A percentile compares a stretch with the other conserved stretches of the same genome.
Conservation (phyloP, 805 yeast genomes). For the Metschnikowia orientalis region DNA sequence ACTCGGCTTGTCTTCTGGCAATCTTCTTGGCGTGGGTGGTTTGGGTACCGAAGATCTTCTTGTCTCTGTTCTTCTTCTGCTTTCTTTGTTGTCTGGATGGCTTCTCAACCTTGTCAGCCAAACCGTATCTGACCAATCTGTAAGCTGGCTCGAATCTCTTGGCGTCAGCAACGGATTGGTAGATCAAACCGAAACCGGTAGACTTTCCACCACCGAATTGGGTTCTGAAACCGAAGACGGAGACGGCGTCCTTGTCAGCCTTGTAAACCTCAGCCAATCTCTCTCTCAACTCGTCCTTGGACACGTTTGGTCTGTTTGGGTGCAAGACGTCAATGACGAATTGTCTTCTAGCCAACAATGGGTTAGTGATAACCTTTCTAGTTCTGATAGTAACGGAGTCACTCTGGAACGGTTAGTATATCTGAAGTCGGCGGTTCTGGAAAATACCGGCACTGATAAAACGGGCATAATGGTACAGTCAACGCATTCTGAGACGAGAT, state of each 20-base stretch:
- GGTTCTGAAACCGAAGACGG: slow-evolving; percentile 99
- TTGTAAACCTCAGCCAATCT: slow-evolving; percentile 84
- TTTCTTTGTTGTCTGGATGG: slow-evolving; percentile 99
- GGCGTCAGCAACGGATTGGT: slow-evolving; percentile 96
- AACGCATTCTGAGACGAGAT: too few relatives aligned
- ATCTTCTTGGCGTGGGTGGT: slow-evolving; percentile 88
- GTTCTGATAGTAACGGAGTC: slow-evolving; percentile 99
- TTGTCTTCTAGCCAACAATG: slow-evolving; percentile 98
- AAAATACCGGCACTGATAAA: too few relatives aligned
- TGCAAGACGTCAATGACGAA: slow-evolving; percentile 98
- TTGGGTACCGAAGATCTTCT: slow-evolving; percentile 98
- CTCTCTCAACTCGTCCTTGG: slow-evolving; percentile 99
- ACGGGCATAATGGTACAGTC: too few relatives aligned
- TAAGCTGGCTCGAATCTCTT: slow-evolving; percentile 98
- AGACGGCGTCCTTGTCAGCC: slow-evolving; percentile 88
- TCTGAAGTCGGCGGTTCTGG: too few relatives aligned
- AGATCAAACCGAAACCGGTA: slow-evolving; percentile 97
- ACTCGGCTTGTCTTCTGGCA: slow-evolving; percentile 88
- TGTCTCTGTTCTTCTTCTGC: slow-evolving; percentile 99
- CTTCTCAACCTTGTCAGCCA: slow-evolving; percentile 93
- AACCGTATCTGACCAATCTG: slow-evolving; percentile 99
- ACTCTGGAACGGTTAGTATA: slow-evolving; percentile 54
- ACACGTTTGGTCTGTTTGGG: slow-evolving; percentile 98
- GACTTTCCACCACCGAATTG: slow-evolving; percentile 99
- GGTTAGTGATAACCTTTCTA: slow-evolving; percentile 98